phyloP scores from a whole-genome alignment of 169 alveolate genomes.

The Theileria parva region DNA sequence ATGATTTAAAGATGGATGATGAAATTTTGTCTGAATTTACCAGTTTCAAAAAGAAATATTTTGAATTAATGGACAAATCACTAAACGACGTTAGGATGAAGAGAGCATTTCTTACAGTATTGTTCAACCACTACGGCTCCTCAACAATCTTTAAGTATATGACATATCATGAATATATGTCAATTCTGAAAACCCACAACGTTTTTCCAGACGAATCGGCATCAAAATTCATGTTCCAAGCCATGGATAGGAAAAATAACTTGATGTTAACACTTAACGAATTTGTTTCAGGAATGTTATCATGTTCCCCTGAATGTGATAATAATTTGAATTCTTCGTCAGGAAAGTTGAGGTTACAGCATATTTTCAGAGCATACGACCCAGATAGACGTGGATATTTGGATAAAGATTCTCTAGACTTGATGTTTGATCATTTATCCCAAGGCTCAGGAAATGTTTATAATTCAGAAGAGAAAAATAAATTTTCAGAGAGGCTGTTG shows the following conservation, averaged over 20 bases:
- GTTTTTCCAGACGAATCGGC: slow-evolving; percentile 64
- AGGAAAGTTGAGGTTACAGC: slow-evolving; percentile 74
- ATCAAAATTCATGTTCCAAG: slow-evolving; percentile 65
- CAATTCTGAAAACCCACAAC: slow-evolving; percentile 44
- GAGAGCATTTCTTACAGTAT: slow-evolving; percentile 59
- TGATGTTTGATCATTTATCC: slow-evolving; percentile 63
- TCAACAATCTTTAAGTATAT: slow-evolving; percentile 33
- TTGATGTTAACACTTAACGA: slow-evolving; percentile 61
- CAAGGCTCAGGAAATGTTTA: slow-evolving; percentile 30
- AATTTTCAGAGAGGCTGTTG: slow-evolving; percentile 11
- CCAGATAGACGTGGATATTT: slow-evolving; percentile 68
- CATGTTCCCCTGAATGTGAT: slow-evolving; percentile 74
- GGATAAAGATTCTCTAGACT: slow-evolving; percentile 34
- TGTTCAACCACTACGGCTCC: slow-evolving; percentile 63
- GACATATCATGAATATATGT: slow-evolving; percentile 49
- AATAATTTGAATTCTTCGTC: slow-evolving; percentile 52
- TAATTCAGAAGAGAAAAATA: slow-evolving; percentile 24
- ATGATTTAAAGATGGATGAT: neutral
- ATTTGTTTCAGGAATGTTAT: slow-evolving; percentile 73
- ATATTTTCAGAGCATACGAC: slow-evolving; percentile 76
- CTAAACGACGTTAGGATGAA: slow-evolving; percentile 4
- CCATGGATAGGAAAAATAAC: slow-evolving; percentile 70
- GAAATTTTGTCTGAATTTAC: neutral
- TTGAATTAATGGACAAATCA: slow-evolving; percentile 18
- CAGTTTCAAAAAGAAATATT: neutral